These are phyloP conservation scores for Lunularia cruciata DNA, from an alignment of 225 moss, liverwort and hornwort species.

Conservation along the genomic window DNA sequence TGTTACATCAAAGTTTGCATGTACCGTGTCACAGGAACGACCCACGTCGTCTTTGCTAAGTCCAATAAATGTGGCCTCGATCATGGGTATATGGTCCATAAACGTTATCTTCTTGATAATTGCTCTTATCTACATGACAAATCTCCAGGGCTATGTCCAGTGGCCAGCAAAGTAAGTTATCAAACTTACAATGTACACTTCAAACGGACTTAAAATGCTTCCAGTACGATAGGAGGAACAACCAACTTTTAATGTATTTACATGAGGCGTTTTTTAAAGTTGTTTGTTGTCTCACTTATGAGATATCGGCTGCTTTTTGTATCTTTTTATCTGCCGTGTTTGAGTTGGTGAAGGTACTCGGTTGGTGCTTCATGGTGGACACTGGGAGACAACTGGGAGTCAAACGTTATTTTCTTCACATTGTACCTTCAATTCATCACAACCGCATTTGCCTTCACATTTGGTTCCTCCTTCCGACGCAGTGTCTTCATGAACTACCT, in stretches of 20 bases:
- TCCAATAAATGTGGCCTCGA: conserved; percentile 46
- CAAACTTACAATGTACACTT: no score
- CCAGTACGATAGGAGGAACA: no score
- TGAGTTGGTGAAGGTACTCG: conserved; percentile 44
- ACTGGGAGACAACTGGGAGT: conserved; percentile 72
- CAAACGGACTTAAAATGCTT: background rate
- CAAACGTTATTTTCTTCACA: conserved; percentile 52
- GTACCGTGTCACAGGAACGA: conserved; percentile 45
- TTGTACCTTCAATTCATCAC: conserved; percentile 58
- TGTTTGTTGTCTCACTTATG: no score
- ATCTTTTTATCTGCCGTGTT: no score
- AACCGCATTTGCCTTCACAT: conserved; percentile 48
- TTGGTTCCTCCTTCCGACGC: conserved; percentile 53
- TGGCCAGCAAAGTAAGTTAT: conserved; percentile 60
- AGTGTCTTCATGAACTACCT: conserved; percentile 42
- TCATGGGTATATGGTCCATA: conserved; percentile 57
- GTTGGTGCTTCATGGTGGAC: conserved; percentile 49
- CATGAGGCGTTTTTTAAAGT: no score
- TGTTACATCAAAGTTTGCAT: no score
- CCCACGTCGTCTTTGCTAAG: conserved; percentile 58
- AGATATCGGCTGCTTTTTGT: background rate
- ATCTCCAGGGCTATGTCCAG: conserved; percentile 46
- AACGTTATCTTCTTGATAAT: conserved; percentile 41
- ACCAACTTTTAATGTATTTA: no score
- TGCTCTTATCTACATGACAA: conserved; percentile 47